Percentiles rank a stretch among this genome's conserved stretches.
phyloP scores from a whole-genome alignment of 495 filamentous ascomycete genomes.

The Geopyxis carbonaria region DNA sequence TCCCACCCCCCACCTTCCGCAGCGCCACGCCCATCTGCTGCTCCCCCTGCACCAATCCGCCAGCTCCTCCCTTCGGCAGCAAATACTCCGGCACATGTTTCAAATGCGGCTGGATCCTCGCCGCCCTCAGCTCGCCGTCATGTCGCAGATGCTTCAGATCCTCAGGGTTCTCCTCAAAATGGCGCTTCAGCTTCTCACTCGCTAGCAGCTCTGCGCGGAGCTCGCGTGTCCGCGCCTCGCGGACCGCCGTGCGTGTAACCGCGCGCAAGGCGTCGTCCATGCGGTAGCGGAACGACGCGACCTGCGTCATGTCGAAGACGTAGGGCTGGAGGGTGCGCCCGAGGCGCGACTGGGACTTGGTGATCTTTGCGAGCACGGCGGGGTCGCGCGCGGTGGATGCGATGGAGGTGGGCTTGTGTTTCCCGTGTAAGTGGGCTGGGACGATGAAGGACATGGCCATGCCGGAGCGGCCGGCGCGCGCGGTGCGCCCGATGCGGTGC shows the following conservation, averaged over 20 bases:
- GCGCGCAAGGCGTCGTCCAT: constrained; percentile 76
- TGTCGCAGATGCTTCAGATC: constrained; percentile 77
- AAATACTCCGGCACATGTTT: constrained; percentile 94
- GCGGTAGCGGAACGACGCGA: constrained; percentile 85
- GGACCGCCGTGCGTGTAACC: constrained; percentile 64
- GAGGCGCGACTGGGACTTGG: constrained; percentile 49
- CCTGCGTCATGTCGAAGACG: constrained; percentile 82
- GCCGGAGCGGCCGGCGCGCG: constrained; percentile 70
- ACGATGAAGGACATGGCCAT: constrained; percentile 93
- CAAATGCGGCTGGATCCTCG: constrained; percentile 69
- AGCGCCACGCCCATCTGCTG: constrained; percentile 60
- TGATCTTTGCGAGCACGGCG: constrained; percentile 55
- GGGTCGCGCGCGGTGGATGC: constrained; percentile 65
- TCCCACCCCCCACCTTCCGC: constrained; percentile 46
- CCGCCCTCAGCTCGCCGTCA: constrained; percentile 67
- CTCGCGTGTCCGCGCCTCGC: constrained; percentile 77
- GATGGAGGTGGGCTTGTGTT: constrained; percentile 72
- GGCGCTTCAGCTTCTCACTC: constrained; percentile 79
- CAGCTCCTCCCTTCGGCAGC: constrained; percentile 61
- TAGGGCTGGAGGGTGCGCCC: constrained; percentile 72
- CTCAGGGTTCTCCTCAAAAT: constrained; percentile 92
- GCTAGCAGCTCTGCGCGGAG: constrained; percentile 76
- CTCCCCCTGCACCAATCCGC: constrained; percentile 34
- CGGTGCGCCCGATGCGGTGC: constrained; percentile 88
- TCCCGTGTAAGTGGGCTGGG: constrained; percentile 59